phyloP scores from a whole-genome alignment of 805 yeast genomes.

The Metschnikowia aberdeeniae region DNA sequence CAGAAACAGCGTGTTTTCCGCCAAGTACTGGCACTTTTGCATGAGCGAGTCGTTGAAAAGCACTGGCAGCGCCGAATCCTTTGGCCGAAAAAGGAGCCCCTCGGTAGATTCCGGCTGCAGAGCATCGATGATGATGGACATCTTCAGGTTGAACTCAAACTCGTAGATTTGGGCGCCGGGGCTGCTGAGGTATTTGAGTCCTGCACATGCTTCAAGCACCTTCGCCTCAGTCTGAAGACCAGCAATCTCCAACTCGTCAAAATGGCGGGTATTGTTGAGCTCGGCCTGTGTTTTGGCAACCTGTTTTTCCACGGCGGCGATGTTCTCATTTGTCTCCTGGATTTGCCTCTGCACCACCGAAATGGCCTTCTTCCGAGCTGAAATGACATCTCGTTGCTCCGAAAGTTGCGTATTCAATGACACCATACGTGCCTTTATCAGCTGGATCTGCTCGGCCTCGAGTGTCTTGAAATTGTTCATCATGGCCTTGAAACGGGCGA shows the following conservation, averaged over 20 bases:
- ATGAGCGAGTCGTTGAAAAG: constrained; percentile 17
- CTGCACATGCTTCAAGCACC: constrained; percentile 25
- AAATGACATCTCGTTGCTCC: constrained; percentile 13
- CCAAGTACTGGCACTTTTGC: constrained; percentile 13
- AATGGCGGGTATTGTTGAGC: constrained; percentile 10
- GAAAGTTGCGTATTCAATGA: constrained; percentile 16
- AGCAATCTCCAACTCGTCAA: constrained; percentile 12
- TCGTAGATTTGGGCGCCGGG: constrained; percentile 4
- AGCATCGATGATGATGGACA: constrained; percentile 9
- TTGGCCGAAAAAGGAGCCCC: constrained; percentile 6
- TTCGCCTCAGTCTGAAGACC: constrained; percentile 17
- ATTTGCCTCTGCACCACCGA: constrained; percentile 11
- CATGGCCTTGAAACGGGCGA: constrained; percentile 17
- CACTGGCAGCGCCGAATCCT: background rate
- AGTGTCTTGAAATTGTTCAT: constrained; percentile 13
- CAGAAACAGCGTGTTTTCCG: constrained; percentile 8
- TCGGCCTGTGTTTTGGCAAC: constrained; percentile 9
- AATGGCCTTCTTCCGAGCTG: constrained; percentile 10
- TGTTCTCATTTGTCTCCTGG: constrained; percentile 7
- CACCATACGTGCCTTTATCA: constrained; percentile 12
- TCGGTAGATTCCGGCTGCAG: constrained; percentile 6
- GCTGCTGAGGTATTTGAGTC: constrained; percentile 17
- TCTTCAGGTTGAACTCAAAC: constrained; percentile 12
- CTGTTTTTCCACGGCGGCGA: constrained; percentile 22
- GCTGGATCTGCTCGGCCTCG: constrained; percentile 14